A percentile compares a stretch with the other conserved stretches of the same genome.
Evolutionary conservation across 139 green algal species (phyloP).

Genomic region (Mychonastes homosphaera): DNA sequence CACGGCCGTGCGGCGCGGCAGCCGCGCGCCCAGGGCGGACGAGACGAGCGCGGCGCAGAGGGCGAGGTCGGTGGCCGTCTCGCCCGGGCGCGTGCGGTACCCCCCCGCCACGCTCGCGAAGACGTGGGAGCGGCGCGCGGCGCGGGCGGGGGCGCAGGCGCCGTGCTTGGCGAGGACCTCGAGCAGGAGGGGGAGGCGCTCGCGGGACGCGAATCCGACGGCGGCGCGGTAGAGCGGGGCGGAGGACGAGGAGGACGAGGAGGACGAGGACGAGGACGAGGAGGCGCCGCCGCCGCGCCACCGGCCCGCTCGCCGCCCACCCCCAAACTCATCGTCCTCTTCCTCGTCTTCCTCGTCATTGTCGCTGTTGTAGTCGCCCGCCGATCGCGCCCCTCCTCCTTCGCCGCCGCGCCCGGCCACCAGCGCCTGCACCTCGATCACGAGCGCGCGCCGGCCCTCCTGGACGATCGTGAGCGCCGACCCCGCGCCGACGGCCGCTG

Average conservation of each 20-base stretch:
- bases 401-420: too few relatives aligned
- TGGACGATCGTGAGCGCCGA: background rate
- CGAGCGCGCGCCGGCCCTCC: slow-evolving; percentile 16
- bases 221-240: slow-evolving; percentile 1
- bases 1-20: slow-evolving; percentile 14
- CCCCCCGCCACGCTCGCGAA: slow-evolving; percentile 68
- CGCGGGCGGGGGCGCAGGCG: background rate
- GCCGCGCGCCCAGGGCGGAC: slow-evolving; percentile 33
- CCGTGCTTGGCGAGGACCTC: slow-evolving; percentile 64
- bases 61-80: slow-evolving; percentile 65
- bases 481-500: background rate
- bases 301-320: background rate
- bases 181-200: slow-evolving; percentile 61
- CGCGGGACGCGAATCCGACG: slow-evolving; percentile 12
- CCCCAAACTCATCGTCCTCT: background rate
- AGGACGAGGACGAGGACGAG: too few relatives aligned
- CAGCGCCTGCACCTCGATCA: slow-evolving; percentile 30
- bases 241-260: too few relatives aligned
- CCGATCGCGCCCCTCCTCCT: too few relatives aligned
- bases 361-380: too few relatives aligned
- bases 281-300: background rate
- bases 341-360: slow-evolving; percentile 1
- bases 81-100: slow-evolving; percentile 25
- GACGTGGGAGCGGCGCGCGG: slow-evolving; percentile 34
- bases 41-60: slow-evolving; percentile 48